A percentile compares a stretch with the other conserved stretches of the same genome.
phyloP scores from a whole-genome alignment of 163 green algal genomes.

The Coccomyxa subellipsoidea region DNA sequence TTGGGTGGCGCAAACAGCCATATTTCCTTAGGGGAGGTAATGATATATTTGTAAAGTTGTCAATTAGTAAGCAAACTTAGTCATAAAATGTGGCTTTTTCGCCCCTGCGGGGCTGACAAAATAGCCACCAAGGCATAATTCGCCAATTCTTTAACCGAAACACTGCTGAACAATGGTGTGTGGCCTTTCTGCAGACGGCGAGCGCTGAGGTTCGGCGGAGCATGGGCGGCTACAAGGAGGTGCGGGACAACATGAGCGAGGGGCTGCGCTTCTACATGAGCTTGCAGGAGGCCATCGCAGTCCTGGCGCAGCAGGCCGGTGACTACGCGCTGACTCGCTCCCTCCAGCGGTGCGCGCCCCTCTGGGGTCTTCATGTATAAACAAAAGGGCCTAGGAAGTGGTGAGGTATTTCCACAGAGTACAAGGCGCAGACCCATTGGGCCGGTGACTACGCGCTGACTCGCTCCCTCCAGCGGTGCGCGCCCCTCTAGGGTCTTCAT shows the following conservation, averaged over 20 bases:
- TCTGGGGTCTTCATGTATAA: not conserved
- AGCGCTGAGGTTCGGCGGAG: conserved; percentile 37
- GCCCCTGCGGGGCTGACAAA: too few species aligned
- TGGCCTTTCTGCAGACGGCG: conserved; percentile 18
- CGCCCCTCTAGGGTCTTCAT: not conserved
- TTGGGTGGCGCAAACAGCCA: too few species aligned
- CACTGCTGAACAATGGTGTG: not conserved
- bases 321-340: conserved; percentile 49
- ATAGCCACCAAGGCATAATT: too few species aligned
- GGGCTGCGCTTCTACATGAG: conserved; percentile 65
- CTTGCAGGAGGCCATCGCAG: conserved; percentile 48
- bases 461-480: conserved; percentile 41
- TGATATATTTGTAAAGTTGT: not conserved
- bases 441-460: conserved; percentile 50
- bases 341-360: conserved; percentile 34
- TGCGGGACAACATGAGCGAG: conserved; percentile 85
- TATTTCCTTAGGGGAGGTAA: not conserved
- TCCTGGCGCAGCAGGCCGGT: conserved; percentile 44
- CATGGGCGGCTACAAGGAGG: conserved; percentile 50
- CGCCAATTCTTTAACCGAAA: too few species aligned
- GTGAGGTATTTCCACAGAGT: too few species aligned
- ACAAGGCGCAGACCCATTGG: too few species aligned
- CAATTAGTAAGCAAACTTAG: not conserved
- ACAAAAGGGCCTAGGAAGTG: too few species aligned
- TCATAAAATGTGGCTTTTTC: not conserved